Evolutionary conservation across 2,329 filamentous ascomycete species (phyloP).

Genomic region (Fusarium sacchari): DNA sequence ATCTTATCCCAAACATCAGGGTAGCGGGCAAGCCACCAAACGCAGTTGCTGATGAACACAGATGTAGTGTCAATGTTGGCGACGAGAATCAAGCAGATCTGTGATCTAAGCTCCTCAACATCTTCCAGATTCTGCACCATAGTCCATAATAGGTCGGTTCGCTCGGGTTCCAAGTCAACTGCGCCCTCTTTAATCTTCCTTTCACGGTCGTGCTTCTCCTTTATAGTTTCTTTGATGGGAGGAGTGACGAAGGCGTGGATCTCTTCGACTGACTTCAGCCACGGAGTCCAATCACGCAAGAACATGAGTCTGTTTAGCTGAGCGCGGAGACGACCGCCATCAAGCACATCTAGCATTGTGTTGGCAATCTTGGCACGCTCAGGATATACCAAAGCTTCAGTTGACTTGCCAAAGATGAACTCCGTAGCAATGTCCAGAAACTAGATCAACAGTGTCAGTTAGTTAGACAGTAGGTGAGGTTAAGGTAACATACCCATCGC

Average conservation of each 20-base stretch:
- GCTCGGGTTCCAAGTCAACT: neutral
- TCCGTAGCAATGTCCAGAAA: neutral
- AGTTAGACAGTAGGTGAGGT: too few species aligned
- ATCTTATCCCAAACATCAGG: neutral
- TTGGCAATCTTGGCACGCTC: neutral
- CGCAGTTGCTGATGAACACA: neutral
- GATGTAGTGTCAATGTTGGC: neutral
- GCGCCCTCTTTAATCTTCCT: neutral
- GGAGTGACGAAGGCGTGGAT: neutral
- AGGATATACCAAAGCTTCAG: neutral
- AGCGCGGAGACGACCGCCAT: neutral
- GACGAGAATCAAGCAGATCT: neutral
- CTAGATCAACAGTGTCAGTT: too few species aligned
- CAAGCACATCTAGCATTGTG: neutral
- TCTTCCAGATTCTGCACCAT: neutral
- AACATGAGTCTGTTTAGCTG: neutral
- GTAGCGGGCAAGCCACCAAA: neutral
- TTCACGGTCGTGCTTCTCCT: neutral
- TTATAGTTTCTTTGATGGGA: neutral
- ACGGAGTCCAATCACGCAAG: neutral
- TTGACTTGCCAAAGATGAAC: neutral
- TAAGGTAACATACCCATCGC: neutral
- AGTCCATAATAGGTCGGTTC: neutral
- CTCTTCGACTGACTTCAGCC: neutral
- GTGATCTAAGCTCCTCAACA: neutral